Base-by-base conservation (phyloP, 1,139 yeast species). In the Saccharomyces hybrid region DNA sequence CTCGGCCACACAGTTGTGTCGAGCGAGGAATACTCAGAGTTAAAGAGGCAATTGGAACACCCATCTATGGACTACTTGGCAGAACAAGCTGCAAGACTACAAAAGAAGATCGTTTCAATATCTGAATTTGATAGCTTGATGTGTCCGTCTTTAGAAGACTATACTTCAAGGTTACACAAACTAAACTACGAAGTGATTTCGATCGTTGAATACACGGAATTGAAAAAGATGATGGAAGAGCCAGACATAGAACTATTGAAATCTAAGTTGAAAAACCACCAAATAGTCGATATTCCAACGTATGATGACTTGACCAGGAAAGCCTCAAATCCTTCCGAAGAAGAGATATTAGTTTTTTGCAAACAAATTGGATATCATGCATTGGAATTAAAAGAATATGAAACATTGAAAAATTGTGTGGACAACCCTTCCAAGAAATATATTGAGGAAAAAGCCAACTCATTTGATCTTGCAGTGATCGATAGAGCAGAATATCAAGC, bases 171-270 rank as follows among this genome's bases (percentile, higher is more conserved):
- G 46, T 62, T 69, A 11, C 46, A 53, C 14, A 59, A 55, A 20
- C 55, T 65, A 7, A 72, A 71, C 5, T 57, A 71, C 55, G 61
- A 68, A 11, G 65, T 73, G 7, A 51, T 75, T 2, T 58, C 73
- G 8, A 59, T 58, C n/a, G 59, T 59, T 20, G 72, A 71, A n/a
- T 63, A 69, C 27, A 60, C 59, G 2, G 62, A 51, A 20, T 61
- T 67, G 2, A 58, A 49, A 2, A 31, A 46, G 8, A 55, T 58
- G 31, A 26, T 57, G 11, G 42, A 54, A 16, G 26, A 54, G 3
- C 61, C 66, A 14, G 53, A 53, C 9, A 4, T 63, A 16, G 63
- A 62, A 2, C 53, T 56, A n/a, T 56, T 70, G 47, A 57, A 55
- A 14, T 62, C 63, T 20, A 63, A 66, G 47, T 67, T 70, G 3